Conservation (phyloP, 2,329 filamentous ascomycete species). For the Huntiella bhutanensis region DNA sequence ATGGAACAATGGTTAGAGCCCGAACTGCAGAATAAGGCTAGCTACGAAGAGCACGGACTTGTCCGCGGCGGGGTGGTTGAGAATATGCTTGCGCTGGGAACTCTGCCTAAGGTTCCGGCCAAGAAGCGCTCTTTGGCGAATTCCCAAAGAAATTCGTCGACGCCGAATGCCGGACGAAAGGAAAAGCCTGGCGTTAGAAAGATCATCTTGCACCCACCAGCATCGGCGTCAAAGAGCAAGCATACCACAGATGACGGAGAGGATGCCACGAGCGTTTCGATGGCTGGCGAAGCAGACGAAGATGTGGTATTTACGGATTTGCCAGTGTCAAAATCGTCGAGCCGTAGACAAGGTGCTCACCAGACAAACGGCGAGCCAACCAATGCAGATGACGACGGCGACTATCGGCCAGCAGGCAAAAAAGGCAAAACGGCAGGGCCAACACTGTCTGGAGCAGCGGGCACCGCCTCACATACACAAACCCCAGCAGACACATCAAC, state of each 20-base stretch:
- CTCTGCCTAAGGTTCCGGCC: constrained; percentile 38
- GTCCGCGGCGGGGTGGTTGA: constrained; percentile 58
- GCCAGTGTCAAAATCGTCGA: background rate
- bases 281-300: constrained; percentile 5
- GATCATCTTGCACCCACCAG: constrained; percentile 27
- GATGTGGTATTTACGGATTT: constrained; percentile 13
- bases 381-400: constrained; percentile 5
- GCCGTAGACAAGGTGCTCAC: background rate
- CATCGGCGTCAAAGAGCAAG: constrained; percentile 15
- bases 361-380: background rate
- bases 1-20: constrained; percentile 42
- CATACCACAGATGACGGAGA: constrained; percentile 13
- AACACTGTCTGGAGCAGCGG: constrained; percentile 10
- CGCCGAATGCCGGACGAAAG: constrained; percentile 12
- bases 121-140: constrained; percentile 7
- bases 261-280: background rate
- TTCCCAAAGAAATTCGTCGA: constrained; percentile 17
- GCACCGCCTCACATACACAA: constrained; percentile 13
- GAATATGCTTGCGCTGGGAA: constrained; percentile 67
- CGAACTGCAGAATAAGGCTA: constrained; percentile 40
- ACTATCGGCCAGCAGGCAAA: constrained; percentile 7
- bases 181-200: constrained; percentile 19
- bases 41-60: constrained; percentile 62
- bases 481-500: constrained; percentile 6
- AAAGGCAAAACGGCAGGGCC: constrained; percentile 4